Percentiles rank a stretch among this genome's conserved stretches.
These are phyloP conservation scores for Iberis pinnata DNA, from an alignment of 345 rosid genomes.

Conservation along the genomic window DNA sequence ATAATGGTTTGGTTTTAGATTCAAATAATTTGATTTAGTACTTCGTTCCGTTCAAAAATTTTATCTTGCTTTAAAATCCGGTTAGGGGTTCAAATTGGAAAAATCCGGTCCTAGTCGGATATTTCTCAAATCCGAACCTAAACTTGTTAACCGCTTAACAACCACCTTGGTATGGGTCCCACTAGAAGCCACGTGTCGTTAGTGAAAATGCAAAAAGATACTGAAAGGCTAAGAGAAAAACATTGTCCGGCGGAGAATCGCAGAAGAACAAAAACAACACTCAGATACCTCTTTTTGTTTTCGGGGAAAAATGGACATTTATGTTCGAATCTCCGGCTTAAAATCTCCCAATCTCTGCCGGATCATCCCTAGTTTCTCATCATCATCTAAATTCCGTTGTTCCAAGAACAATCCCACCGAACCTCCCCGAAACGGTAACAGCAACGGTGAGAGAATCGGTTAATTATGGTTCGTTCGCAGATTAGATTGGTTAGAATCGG, in stretches of 20 bases:
- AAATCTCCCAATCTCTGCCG: slow-evolving; percentile 8
- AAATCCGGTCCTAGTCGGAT: not conserved
- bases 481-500: not conserved
- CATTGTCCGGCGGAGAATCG: slow-evolving; percentile 30
- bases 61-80: too few relatives aligned
- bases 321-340: slow-evolving; percentile 6
- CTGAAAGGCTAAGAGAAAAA: slow-evolving; percentile 17
- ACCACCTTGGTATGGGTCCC: slow-evolving; percentile 14
- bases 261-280: not conserved
- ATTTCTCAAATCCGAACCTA: not conserved
- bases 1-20: too few relatives aligned
- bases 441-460: slow-evolving; percentile 23
- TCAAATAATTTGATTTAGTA: too few relatives aligned
- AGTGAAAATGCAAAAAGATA: slow-evolving; percentile 8
- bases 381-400: slow-evolving; percentile 34
- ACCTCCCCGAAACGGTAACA: slow-evolving; percentile 35
- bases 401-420: too few relatives aligned
- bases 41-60: too few relatives aligned
- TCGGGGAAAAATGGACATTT: slow-evolving; percentile 20
- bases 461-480: not conserved
- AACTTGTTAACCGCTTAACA: not conserved
- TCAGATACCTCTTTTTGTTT: slow-evolving; percentile 10
- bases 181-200: slow-evolving; percentile 18
- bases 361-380: slow-evolving; percentile 10
- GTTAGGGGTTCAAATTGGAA: too few relatives aligned